Evolutionary conservation across 108 stramenopile genomes (phyloP).

Genomic region (Skeletonema tropicum): DNA sequence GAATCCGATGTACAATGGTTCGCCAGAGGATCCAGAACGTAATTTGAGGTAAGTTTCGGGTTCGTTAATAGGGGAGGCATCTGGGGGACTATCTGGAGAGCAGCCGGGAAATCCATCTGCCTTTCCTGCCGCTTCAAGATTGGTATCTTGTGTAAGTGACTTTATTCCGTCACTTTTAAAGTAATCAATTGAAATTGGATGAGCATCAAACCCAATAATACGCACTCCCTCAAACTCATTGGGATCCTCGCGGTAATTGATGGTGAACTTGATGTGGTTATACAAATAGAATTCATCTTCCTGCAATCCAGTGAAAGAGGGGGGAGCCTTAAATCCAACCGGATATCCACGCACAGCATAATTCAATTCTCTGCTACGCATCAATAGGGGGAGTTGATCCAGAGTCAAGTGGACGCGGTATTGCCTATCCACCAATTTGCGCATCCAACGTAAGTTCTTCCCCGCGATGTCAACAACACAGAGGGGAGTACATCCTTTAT

Average conservation of each 20-base stretch:
- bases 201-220: constrained; percentile 94
- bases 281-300: constrained; percentile 76
- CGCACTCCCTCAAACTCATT: constrained; percentile 72
- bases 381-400: constrained; percentile 84
- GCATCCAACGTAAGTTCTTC: constrained; percentile 76
- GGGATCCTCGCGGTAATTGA: constrained; percentile 80
- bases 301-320: constrained; percentile 55
- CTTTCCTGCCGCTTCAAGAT: constrained; percentile 1
- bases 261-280: constrained; percentile 92
- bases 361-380: constrained; percentile 78
- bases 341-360: constrained; percentile 86
- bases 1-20: constrained; percentile 67
- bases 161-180: constrained; percentile 17
- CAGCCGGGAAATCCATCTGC: constrained; percentile 42
- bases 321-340: constrained; percentile 79
- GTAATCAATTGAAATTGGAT: constrained; percentile 90
- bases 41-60: constrained; percentile 55
- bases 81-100: constrained; percentile 23
- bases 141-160: constrained; percentile 10
- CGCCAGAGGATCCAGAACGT: constrained; percentile 49
- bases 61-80: constrained; percentile 51
- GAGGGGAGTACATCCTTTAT: constrained; percentile 65
- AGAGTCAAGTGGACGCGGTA: constrained; percentile 94
- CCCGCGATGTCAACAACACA: constrained; percentile 60
- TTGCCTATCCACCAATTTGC: constrained; percentile 89